phyloP scores from a whole-genome alignment of 257 asterid genomes.

The Prunella vulgaris region DNA sequence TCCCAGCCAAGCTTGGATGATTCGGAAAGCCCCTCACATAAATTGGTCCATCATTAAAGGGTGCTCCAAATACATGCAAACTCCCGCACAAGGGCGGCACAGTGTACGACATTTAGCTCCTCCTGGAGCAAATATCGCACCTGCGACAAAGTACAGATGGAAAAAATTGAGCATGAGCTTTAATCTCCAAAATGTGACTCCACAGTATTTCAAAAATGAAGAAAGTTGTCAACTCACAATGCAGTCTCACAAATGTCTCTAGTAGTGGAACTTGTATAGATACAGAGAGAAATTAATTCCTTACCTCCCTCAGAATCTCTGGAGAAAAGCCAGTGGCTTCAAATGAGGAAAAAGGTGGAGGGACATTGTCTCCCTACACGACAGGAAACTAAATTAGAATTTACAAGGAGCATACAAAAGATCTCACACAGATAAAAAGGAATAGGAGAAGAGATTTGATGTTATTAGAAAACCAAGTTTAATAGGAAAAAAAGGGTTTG shows the following conservation, averaged over 20 bases:
- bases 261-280: slow-evolving; percentile 14
- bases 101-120: slow-evolving; percentile 98
- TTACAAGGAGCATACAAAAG: slow-evolving; percentile 11
- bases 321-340: slow-evolving; percentile 77
- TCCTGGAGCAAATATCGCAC: slow-evolving; percentile 99
- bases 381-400: slow-evolving; percentile 6
- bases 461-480: background rate
- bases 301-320: slow-evolving; percentile 91
- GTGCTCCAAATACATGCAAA: slow-evolving; percentile 74
- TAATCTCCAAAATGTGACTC: slow-evolving; percentile 42
- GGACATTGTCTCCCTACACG: slow-evolving; percentile 76
- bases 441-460: background rate
- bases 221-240: slow-evolving; percentile 15
- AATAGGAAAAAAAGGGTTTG: background rate
- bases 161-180: slow-evolving; percentile 47
- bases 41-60: slow-evolving; percentile 71
- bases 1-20: slow-evolving; percentile 72
- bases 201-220: slow-evolving; percentile 35
- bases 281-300: slow-evolving; percentile 19
- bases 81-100: slow-evolving; percentile 66
- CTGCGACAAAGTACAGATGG: slow-evolving; percentile 72
- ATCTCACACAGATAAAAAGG: background rate
- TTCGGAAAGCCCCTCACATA: slow-evolving; percentile 77
- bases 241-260: slow-evolving; percentile 21
- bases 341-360: slow-evolving; percentile 73